Evolutionary conservation across 2,329 filamentous ascomycete genomes (phyloP).

Genomic region (Colletotrichum somersetense): DNA sequence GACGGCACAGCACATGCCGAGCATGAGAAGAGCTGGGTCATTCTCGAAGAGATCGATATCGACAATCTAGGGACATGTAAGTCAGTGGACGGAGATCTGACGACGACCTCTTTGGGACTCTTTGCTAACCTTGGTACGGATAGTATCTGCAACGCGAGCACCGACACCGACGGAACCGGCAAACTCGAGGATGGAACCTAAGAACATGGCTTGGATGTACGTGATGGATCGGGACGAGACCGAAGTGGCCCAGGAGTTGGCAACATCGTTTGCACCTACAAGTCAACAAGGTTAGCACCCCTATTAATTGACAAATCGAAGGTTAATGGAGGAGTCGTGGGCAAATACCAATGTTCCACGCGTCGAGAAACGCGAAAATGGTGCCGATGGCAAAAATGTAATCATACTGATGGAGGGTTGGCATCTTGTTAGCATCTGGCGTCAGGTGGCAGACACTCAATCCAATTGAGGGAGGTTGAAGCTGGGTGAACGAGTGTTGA

Average conservation of each 20-base stretch:
- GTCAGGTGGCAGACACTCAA: not conserved
- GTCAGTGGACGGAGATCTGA: not conserved
- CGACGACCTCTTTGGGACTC: too few species aligned
- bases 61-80: slow-evolving; percentile 51
- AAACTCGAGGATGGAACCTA: slow-evolving; percentile 63
- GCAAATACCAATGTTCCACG: slow-evolving; percentile 71
- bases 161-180: slow-evolving; percentile 62
- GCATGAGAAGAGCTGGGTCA: slow-evolving; percentile 56
- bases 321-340: not conserved
- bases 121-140: slow-evolving; percentile 54
- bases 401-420: slow-evolving; percentile 64
- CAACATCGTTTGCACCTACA: slow-evolving; percentile 64
- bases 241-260: slow-evolving; percentile 72
- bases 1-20: slow-evolving; percentile 57
- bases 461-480: not conserved
- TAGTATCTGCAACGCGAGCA: slow-evolving; percentile 60
- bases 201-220: slow-evolving; percentile 60
- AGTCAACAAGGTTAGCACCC: not conserved
- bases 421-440: slow-evolving; percentile 21
- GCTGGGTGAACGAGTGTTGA: slow-evolving; percentile 3
- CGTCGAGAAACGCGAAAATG: slow-evolving; percentile 75
- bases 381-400: slow-evolving; percentile 75
- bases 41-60: slow-evolving; percentile 53
- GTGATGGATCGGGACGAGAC: slow-evolving; percentile 71
- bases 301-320: too few species aligned